These are phyloP conservation scores for Wallacemonas sp. DNA, from an alignment of 208 protist species.

Conservation along the genomic window DNA sequence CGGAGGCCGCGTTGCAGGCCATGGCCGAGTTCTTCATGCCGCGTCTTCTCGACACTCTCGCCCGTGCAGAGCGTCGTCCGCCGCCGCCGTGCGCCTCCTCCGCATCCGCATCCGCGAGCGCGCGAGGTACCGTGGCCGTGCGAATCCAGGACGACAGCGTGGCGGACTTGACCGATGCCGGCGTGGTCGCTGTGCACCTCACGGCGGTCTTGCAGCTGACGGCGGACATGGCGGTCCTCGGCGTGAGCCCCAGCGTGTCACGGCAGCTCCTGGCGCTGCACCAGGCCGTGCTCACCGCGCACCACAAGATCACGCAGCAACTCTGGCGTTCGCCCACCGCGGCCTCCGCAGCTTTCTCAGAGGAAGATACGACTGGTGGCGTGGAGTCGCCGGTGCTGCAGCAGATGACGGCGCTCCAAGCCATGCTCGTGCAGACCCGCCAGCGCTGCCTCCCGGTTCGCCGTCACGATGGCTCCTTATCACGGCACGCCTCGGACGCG, in stretches of 20 bases:
- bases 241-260: slow-evolving; percentile 40
- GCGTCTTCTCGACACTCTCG: slow-evolving; percentile 27
- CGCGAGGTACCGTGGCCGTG: too few relatives aligned
- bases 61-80: neutral
- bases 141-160: neutral
- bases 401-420: neutral
- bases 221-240: slow-evolving; percentile 30
- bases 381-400: neutral
- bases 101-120: neutral
- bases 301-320: too few relatives aligned
- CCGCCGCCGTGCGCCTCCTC: neutral
- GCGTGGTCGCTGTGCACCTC: slow-evolving; percentile 21
- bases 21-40: slow-evolving; percentile 21
- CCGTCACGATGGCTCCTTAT: neutral
- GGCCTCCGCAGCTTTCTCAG: too few relatives aligned
- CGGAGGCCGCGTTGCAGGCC: slow-evolving; percentile 29
- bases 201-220: slow-evolving; percentile 42
- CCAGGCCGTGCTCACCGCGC: slow-evolving; percentile 39
- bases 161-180: neutral
- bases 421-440: neutral
- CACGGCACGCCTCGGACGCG: neutral
- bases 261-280: slow-evolving; percentile 69
- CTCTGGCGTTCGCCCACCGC: too few relatives aligned
- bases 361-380: too few relatives aligned
- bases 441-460: neutral